Percentiles rank a stretch among this genome's conserved stretches.
Evolutionary conservation across 345 rosid genomes (phyloP).

Genomic region (Populus tremula): DNA sequence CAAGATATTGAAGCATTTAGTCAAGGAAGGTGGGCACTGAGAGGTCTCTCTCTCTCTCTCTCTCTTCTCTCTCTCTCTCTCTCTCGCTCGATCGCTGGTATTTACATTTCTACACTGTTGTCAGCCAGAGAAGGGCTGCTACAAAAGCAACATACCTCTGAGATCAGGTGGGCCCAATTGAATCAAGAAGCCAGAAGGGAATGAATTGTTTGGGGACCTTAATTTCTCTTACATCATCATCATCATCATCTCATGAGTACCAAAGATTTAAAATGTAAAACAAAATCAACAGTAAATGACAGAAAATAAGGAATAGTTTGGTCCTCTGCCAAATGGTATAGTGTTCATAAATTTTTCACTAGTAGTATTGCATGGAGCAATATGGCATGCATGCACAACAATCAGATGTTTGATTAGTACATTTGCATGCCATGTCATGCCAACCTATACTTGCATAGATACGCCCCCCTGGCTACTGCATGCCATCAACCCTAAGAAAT

Average conservation of each 20-base stretch:
- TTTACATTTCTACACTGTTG: not conserved
- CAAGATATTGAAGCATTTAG: not conserved
- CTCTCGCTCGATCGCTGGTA: not conserved
- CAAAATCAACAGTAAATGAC: not conserved
- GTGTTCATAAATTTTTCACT: not conserved
- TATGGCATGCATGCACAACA: conserved; percentile 20
- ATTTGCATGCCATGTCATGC: conserved; percentile 48
- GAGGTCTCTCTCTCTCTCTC: conserved; percentile 2
- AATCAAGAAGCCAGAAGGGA: too few species aligned
- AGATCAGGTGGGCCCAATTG: conserved; percentile 6
- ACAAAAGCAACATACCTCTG: conserved; percentile 11
- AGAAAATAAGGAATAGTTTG: not conserved
- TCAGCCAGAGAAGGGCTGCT: not conserved
- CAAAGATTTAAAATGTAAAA: not conserved
- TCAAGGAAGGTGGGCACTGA: not conserved
- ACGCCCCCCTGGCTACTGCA: conserved; percentile 9
- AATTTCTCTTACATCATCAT: not conserved
- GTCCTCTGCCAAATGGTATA: not conserved
- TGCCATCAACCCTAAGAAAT: not conserved
- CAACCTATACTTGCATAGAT: conserved; percentile 31
- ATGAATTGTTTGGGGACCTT: not conserved
- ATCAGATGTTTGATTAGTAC: conserved; percentile 31
- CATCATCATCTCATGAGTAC: not conserved
- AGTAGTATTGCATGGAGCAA: not conserved
- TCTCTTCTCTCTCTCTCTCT: not conserved